phyloP scores from a whole-genome alignment of 352 stramenopile genomes.

The Pythium coloratum region DNA sequence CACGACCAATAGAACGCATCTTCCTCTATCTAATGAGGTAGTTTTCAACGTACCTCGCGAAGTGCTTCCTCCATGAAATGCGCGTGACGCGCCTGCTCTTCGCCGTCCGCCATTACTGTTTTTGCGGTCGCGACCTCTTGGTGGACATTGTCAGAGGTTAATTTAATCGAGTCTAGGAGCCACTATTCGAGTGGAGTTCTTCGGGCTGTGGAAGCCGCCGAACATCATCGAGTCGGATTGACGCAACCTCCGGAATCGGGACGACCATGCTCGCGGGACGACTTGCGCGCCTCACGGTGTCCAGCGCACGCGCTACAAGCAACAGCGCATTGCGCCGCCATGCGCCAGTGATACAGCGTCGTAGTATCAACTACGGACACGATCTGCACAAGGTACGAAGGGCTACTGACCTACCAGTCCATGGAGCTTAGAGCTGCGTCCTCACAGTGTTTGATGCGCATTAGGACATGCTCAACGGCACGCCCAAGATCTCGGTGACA shows the following conservation, averaged over 20 bases:
- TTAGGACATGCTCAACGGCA: constrained; percentile 84
- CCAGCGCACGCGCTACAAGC: neutral
- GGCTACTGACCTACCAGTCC: neutral
- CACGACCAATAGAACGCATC: neutral
- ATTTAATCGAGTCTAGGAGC: constrained; percentile 11
- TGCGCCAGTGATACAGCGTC: constrained; percentile 28
- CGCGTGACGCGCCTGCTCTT: constrained; percentile 36
- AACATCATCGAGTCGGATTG: neutral
- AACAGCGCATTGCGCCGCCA: constrained; percentile 11
- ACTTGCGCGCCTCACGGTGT: constrained; percentile 28
- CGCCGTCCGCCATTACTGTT: constrained; percentile 9
- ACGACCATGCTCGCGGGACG: constrained; percentile 31
- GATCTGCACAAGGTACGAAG: constrained; percentile 71
- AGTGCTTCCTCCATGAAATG: constrained; percentile 77
- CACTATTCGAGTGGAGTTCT: constrained; percentile 12
- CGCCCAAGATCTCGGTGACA: constrained; percentile 72
- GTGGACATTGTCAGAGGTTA: constrained; percentile 9
- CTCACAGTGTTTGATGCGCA: neutral
- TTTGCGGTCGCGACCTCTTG: constrained; percentile 2
- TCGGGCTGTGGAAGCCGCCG: neutral
- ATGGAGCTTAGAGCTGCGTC: neutral
- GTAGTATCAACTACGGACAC: constrained; percentile 81
- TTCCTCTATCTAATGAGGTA: neutral
- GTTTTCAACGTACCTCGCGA: constrained; percentile 41
- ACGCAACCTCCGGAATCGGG: constrained; percentile 5